Evolutionary conservation across 1,284 basidiomycete species (phyloP), one percentile per base, ranked within the genome.

Genomic region (Boletus semigastroideus): DNA sequence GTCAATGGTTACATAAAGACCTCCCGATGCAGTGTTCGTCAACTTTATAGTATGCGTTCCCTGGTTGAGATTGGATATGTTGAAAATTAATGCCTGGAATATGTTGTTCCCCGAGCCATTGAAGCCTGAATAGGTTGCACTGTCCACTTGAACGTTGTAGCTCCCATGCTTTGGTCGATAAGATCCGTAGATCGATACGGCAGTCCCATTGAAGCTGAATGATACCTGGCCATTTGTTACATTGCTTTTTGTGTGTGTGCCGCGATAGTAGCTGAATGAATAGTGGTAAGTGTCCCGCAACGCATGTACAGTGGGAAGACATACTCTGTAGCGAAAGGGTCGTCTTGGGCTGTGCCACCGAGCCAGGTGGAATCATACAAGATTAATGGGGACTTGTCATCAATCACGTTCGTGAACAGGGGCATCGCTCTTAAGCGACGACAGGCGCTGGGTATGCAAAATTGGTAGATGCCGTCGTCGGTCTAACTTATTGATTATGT

Each of bases 141-240:
- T 47, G 48, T 74, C 73, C 4, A 75, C 47, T 30, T 60, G 48
- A n/a, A 74, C 61, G 4, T 42, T 58, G 52, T 63, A 75, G n/a
- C 56, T 58, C 2, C 71, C 73, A 44, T 73, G 69, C 42, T 64
- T 63, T 22, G 46, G 2, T 13, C 69, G 59, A 19, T 64, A 63
- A 9, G 64, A 66, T 6, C 72, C 72, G 34, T 65, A 72, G 16
- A 75, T 53, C 59, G 60, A 68, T 37, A 74, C 34, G n/a, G 56
- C 55, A 7, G 65, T 71, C 7, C 74, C 73, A 25, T 67, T 74
- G 59, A 75, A 76, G 34, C 47, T 56, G 49, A 76, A 65, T 0
- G 61, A 58, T 5, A 56, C 65, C 1, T 45, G 50, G 3, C 71
- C 66, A 16, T 54, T 55, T 16, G 62, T 60, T 2, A 56, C 55